A percentile compares a stretch with the other conserved stretches of the same genome.
phyloP scores from a whole-genome alignment of 371 early-diverging fungal genomes.

The Circinella umbellata region DNA sequence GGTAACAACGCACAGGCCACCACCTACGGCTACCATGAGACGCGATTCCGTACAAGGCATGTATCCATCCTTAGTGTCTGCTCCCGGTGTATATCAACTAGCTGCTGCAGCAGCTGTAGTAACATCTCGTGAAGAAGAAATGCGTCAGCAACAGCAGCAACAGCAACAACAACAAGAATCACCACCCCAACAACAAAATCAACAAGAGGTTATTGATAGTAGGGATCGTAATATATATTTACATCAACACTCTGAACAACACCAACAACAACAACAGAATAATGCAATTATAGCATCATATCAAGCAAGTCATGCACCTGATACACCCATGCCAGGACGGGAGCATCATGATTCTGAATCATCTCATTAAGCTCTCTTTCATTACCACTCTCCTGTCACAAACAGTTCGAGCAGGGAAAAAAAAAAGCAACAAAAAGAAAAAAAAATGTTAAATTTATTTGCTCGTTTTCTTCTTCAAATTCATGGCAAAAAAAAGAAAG shows the following conservation, averaged over 20 bases:
- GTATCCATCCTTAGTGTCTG: neutral
- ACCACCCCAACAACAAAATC: neutral
- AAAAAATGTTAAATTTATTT: too few species aligned
- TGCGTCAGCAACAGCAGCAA: constrained; percentile 1
- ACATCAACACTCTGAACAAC: neutral
- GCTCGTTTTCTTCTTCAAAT: too few species aligned
- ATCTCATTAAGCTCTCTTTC: too few species aligned
- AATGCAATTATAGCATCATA: neutral
- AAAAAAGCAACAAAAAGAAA: too few species aligned
- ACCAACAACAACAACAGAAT: constrained; percentile 1
- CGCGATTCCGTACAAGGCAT: neutral
- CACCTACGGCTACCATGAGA: constrained; percentile 3
- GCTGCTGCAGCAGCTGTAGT: neutral
- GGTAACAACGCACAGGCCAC: constrained; percentile 19
- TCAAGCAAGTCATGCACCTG: constrained; percentile 10
- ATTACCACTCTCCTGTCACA: too few species aligned
- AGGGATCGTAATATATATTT: too few species aligned
- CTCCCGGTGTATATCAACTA: constrained; percentile 1
- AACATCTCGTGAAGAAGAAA: constrained; percentile 4
- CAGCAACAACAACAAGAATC: neutral
- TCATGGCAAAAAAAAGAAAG: too few species aligned
- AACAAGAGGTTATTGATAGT: neutral
- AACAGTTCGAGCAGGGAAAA: too few species aligned
- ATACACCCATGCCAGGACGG: constrained; percentile 14
- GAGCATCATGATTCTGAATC: neutral